Evolutionary conservation across 169 alveolate species (phyloP), one percentile per base, ranked within the genome.

Genomic region (Pseudocohnilembus persalinus): DNA sequence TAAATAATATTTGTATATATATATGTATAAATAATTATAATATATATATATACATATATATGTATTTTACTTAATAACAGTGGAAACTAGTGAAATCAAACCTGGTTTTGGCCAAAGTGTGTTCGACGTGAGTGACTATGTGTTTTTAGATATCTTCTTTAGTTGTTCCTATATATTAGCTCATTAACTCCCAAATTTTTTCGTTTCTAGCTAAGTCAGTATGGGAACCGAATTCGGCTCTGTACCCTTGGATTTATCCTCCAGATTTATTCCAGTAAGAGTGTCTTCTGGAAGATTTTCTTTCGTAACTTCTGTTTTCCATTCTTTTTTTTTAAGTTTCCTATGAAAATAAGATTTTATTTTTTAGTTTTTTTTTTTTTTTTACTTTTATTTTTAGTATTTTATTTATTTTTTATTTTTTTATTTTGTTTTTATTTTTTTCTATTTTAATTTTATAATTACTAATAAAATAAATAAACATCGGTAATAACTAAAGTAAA

Each of bases 91-190:
- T 78, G 35, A 97, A 93, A 89, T 96, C 95, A 91, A 97, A 98
- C 81, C 99, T 94, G 0, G 98, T 97, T 73, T 96, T 87, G n/a
- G 99, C 99, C 74, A 97, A 81, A 27, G 99, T 96, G 92, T 97
- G 97, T 91, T 97, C 99, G 78, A 96, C 95, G 74, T 94, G 97
- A 80, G 90, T 83, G 26, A 91, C 92, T 74, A 89, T 81, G 6
- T 77, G 49, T 31, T 83, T 73, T 73, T 89, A 73, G 73, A 89
- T 76, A 31, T 83, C 72, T 32, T 80, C 35, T 49, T 80, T 80
- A 34, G 74, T 31, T 33, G 73, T 25, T 29, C 31, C 68, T 33
- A 25, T 82, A 32, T 33, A 83, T 78, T 74, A 74, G n/a, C 83
- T 31, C 87, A 84, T 78, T 27, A 83, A 76, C 24, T 84, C 85